Conservation (phyloP, 116 monocot genomes). For the Phalaenopsis hybrid region DNA sequence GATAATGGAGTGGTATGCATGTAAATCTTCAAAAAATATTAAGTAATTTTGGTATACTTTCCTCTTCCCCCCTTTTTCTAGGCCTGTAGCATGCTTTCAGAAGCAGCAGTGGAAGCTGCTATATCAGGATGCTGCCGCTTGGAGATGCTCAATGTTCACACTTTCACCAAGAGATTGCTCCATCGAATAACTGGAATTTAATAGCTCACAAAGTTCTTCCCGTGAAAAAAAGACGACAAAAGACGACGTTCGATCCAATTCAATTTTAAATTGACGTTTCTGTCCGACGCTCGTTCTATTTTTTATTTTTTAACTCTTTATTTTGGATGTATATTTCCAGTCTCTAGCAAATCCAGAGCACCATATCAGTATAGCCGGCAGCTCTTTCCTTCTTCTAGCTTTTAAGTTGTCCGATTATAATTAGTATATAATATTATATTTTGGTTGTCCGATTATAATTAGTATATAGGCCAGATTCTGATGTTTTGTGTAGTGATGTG, state of each 20-base stretch:
- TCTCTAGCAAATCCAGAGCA: constrained; percentile 67
- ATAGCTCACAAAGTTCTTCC: too few species aligned
- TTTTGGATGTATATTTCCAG: constrained; percentile 51
- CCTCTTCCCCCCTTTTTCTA: constrained; percentile 10
- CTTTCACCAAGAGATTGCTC: constrained; percentile 47
- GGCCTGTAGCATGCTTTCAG: constrained; percentile 70
- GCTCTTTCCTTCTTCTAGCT: neutral
- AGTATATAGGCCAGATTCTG: neutral
- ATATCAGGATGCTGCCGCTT: constrained; percentile 59
- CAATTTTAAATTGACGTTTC: neutral
- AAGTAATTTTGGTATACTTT: too few species aligned
- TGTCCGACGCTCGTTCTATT: too few species aligned
- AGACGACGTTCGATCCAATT: neutral
- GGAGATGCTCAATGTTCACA: constrained; percentile 66
- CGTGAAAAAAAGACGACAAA: too few species aligned
- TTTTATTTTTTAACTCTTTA: neutral
- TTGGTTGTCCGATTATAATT: neutral
- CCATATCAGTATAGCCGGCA: constrained; percentile 17
- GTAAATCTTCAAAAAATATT: too few species aligned
- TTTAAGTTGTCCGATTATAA: neutral
- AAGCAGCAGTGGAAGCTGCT: constrained; percentile 55
- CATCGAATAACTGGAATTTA: neutral
- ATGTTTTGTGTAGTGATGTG: neutral
- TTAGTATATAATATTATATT: too few species aligned
- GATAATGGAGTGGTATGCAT: too few species aligned